Evolutionary conservation across 2,329 filamentous ascomycete species (phyloP), one percentile per base, ranked within the genome.

Genomic region (Botrytis paeoniae): DNA sequence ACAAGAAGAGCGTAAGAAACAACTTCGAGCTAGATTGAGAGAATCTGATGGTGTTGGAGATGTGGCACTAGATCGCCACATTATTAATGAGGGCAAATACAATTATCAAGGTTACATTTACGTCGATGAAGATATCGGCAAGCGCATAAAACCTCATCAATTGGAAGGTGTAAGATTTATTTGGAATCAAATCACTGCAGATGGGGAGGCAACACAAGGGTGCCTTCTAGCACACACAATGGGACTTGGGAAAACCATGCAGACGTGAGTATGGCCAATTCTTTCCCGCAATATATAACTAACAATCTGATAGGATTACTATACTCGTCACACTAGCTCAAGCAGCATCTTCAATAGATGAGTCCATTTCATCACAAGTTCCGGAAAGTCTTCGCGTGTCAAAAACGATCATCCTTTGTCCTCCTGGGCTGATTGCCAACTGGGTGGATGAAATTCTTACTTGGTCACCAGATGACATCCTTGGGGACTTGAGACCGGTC

Each of bases 221-320:
- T 97, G 93, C 79, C 85, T 97, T 20, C 85, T 97, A 32, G 92
- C 94, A 9, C 94, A 97, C 80, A 93, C 93, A 0, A 97, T 97
- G 94, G 95, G 95, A 1, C 83, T 97, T 3, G 94, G 94, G 25
- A 98, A 97, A 83, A 97, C 94, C 0, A 94, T 97, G 91, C 94
- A 97, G 83, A 89, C 94, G 84, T 86, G 82, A 82, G 84, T 83
- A 39, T 51, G 7, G 18, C 35, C 9, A 14, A 51, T 63, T 37
- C 12, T 16, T 22, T 64, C 37, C 20, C 70, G 35, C 29, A 18
- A 29, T 61, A 10, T 25, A 54, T 59, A 41, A 73, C 61, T 78
- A 73, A 76, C 73, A 61, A 75, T 74, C 74, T 68, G 20, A 57
- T 73, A 86, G 85, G 9, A 93, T 97, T 74, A 92, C 93, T 0